phyloP scores from a whole-genome alignment of 208 protist genomes.

The Leishmania guyanensis region DNA sequence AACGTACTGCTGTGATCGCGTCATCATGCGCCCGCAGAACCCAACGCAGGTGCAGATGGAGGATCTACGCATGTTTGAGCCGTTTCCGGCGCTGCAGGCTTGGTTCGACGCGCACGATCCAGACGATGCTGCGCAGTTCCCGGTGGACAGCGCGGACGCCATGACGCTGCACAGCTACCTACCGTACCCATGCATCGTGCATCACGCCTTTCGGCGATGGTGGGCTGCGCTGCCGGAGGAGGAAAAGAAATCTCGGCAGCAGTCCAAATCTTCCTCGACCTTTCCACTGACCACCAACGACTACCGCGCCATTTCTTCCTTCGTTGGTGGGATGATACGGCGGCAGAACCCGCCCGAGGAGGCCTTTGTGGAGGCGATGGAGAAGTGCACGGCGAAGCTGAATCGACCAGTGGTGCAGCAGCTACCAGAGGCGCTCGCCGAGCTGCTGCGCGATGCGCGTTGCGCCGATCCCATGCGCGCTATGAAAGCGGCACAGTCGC shows the following conservation, averaged over 20 bases:
- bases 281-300: slow-evolving; percentile 30
- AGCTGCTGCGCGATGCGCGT: slow-evolving; percentile 39
- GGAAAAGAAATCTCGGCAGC: not conserved
- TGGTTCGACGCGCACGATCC: slow-evolving; percentile 69
- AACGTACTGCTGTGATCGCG: slow-evolving; percentile 48
- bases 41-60: slow-evolving; percentile 48
- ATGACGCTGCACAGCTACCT: slow-evolving; percentile 76
- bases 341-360: slow-evolving; percentile 40
- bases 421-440: slow-evolving; percentile 26
- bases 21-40: slow-evolving; percentile 55
- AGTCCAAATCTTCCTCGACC: not conserved
- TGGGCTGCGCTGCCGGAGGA: slow-evolving; percentile 12
- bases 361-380: slow-evolving; percentile 63
- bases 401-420: slow-evolving; percentile 33
- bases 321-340: slow-evolving; percentile 25
- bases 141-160: slow-evolving; percentile 30
- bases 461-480: slow-evolving; percentile 22
- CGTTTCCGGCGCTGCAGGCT: slow-evolving; percentile 76
- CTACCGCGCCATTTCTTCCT: slow-evolving; percentile 15
- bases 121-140: slow-evolving; percentile 49
- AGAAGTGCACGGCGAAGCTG: slow-evolving; percentile 52
- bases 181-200: slow-evolving; percentile 87
- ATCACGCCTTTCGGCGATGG: slow-evolving; percentile 66
- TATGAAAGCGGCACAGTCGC: not conserved
- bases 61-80: slow-evolving; percentile 92